These are phyloP conservation scores for Fimicolochytrium jonesii DNA, from an alignment of 192 early-diverging fungal genomes.

Conservation along the genomic window DNA sequence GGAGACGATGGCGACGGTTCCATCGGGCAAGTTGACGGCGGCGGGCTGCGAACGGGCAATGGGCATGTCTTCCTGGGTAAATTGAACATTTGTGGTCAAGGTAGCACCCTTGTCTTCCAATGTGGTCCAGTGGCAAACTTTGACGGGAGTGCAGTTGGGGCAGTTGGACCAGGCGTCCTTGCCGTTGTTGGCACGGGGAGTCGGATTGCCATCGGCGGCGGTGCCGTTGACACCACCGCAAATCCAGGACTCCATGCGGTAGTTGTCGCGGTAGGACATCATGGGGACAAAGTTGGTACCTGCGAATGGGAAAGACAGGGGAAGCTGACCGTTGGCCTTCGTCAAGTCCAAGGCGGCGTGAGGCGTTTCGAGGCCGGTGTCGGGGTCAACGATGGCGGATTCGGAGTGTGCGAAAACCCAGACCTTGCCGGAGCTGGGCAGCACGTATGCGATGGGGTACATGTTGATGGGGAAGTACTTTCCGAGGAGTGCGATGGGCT, in stretches of 20 bases:
- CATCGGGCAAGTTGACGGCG: conserved; percentile 24
- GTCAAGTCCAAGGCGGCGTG: background rate
- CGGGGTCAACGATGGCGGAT: conserved; percentile 5
- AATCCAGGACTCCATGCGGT: conserved; percentile 27
- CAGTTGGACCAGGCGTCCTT: conserved; percentile 19
- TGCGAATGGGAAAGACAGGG: conserved; percentile 19
- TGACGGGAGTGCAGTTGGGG: conserved; percentile 15
- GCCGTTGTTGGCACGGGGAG: conserved; percentile 1
- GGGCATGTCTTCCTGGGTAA: conserved; percentile 25
- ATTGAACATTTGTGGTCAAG: conserved; percentile 13
- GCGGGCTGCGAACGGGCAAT: conserved; percentile 11
- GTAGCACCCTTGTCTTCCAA: conserved; percentile 22
- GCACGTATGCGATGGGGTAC: background rate
- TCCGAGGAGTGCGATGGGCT: conserved; percentile 1
- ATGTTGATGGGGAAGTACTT: background rate
- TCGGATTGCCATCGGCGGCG: conserved; percentile 4
- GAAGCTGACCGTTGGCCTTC: conserved; percentile 1
- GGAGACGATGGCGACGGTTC: conserved; percentile 10
- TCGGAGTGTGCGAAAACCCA: conserved; percentile 13
- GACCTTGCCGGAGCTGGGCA: conserved; percentile 23
- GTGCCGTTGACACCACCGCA: conserved; percentile 35
- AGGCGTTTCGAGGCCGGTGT: background rate
- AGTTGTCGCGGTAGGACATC: conserved; percentile 15
- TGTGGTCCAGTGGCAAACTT: conserved; percentile 17
- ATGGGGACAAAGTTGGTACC: conserved; percentile 32